A percentile compares a stretch with the other conserved stretches of the same genome.
Conservation (phyloP, 164 flowering plant genomes). For the Taxillus chinensis region DNA sequence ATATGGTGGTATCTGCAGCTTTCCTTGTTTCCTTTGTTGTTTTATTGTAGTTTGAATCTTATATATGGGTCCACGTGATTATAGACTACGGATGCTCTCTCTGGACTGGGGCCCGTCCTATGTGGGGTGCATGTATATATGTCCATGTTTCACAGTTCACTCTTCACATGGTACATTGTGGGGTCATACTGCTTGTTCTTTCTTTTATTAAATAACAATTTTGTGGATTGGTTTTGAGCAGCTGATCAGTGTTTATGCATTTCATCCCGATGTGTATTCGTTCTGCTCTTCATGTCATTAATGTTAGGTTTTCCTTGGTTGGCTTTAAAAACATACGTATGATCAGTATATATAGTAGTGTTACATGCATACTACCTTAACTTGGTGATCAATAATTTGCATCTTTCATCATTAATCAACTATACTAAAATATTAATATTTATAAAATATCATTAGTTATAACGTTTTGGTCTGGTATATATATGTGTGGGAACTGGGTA, state of each 20-base stretch:
- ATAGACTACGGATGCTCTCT: conserved; percentile 9
- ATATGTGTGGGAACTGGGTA: too few relatives aligned
- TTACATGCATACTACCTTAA: too few relatives aligned
- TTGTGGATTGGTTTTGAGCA: conserved; percentile 11
- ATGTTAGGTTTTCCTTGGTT: background rate
- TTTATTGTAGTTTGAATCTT: conserved; percentile 5
- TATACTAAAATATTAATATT: too few relatives aligned
- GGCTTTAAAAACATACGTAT: background rate
- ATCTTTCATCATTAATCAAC: too few relatives aligned
- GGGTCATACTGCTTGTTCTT: background rate
- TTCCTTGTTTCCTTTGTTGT: background rate
- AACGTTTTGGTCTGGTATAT: too few relatives aligned
- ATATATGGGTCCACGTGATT: conserved; percentile 16
- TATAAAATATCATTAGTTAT: too few relatives aligned
- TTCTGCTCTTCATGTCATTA: background rate
- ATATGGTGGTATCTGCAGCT: conserved; percentile 6
- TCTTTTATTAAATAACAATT: conserved; percentile 6
- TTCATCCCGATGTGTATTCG: background rate
- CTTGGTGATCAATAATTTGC: too few relatives aligned
- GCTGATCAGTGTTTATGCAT: background rate
- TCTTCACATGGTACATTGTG: conserved; percentile 1
- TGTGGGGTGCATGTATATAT: conserved; percentile 13
- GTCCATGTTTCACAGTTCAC: conserved; percentile 6
- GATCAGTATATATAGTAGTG: too few relatives aligned
- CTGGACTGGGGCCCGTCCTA: conserved; percentile 9